phyloP scores from a whole-genome alignment of 805 yeast genomes.

The Metschnikowia henanensis region DNA sequence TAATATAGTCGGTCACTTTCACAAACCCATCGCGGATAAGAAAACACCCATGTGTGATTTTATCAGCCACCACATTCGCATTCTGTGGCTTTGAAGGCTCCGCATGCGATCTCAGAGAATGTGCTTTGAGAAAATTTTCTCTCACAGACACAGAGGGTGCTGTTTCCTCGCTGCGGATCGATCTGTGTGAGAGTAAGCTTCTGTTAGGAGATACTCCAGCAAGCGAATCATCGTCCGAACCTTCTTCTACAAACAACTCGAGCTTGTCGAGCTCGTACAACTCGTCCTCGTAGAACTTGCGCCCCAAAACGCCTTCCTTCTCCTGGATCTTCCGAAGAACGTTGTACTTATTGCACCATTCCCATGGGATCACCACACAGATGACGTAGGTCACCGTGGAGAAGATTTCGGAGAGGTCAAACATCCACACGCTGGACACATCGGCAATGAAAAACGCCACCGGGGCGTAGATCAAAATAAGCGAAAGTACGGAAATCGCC shows the following conservation, averaged over 20 bases:
- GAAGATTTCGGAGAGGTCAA: slow-evolving; percentile 70
- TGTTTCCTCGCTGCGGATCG: background rate
- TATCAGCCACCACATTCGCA: background rate
- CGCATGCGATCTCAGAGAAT: background rate
- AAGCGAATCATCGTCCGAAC: slow-evolving; percentile 18
- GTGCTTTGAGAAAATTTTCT: too few relatives aligned
- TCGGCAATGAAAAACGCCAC: slow-evolving; percentile 76
- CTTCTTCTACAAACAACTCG: slow-evolving; percentile 41
- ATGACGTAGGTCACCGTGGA: slow-evolving; percentile 70
- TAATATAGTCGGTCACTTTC: slow-evolving; percentile 50
- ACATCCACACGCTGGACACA: slow-evolving; percentile 73
- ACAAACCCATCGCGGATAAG: slow-evolving; percentile 35
- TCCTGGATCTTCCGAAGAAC: slow-evolving; percentile 58
- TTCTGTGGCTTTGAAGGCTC: background rate
- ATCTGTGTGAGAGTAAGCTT: slow-evolving; percentile 2
- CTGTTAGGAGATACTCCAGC: slow-evolving; percentile 1
- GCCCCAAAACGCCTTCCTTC: slow-evolving; percentile 70
- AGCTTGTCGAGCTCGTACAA: slow-evolving; percentile 40
- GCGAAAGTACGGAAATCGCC: slow-evolving; percentile 55
- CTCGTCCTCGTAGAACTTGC: slow-evolving; percentile 74
- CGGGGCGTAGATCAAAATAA: slow-evolving; percentile 56
- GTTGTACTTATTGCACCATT: slow-evolving; percentile 73
- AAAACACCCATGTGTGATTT: slow-evolving; percentile 3
- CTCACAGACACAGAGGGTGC: slow-evolving; percentile 1
- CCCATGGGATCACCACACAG: slow-evolving; percentile 79